Evolutionary conservation across 2,329 filamentous ascomycete genomes (phyloP).

Genomic region (Fusarium papillatum): DNA sequence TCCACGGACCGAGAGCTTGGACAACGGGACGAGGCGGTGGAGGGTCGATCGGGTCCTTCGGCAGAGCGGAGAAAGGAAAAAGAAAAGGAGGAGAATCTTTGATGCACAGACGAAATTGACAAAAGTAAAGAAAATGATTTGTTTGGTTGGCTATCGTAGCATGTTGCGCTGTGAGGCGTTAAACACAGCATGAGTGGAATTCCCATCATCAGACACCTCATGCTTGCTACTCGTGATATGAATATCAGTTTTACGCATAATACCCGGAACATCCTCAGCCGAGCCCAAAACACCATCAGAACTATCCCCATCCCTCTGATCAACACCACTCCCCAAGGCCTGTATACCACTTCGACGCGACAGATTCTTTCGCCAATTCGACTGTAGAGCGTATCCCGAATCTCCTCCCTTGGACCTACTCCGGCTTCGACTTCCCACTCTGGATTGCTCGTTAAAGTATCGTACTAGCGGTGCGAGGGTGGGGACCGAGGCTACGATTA

Average conservation of each 20-base stretch:
- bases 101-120: not conserved
- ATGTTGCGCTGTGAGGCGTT: not conserved
- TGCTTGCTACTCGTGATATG: constrained; percentile 6
- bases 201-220: not conserved
- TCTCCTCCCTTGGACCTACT: constrained; percentile 22
- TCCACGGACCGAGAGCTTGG: not conserved
- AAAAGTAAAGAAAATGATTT: not conserved
- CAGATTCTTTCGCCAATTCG: constrained; percentile 36
- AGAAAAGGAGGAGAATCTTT: not conserved
- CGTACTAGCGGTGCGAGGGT: constrained; percentile 58
- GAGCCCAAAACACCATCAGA: constrained; percentile 25
- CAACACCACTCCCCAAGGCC: constrained; percentile 30
- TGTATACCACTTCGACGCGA: constrained; percentile 34
- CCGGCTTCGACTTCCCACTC: constrained; percentile 30
- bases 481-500: constrained; percentile 57
- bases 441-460: constrained; percentile 49
- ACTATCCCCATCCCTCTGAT: constrained; percentile 20
- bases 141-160: not conserved
- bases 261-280: constrained; percentile 6
- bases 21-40: not conserved
- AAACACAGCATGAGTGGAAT: not conserved
- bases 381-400: constrained; percentile 46
- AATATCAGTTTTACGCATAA: constrained; percentile 33
- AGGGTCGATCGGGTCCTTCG: not conserved
- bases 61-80: not conserved